Evolutionary conservation across 2,329 filamentous ascomycete genomes (phyloP), one percentile per base, ranked within the genome.

Genomic region (Ceratocystis cubensis): DNA sequence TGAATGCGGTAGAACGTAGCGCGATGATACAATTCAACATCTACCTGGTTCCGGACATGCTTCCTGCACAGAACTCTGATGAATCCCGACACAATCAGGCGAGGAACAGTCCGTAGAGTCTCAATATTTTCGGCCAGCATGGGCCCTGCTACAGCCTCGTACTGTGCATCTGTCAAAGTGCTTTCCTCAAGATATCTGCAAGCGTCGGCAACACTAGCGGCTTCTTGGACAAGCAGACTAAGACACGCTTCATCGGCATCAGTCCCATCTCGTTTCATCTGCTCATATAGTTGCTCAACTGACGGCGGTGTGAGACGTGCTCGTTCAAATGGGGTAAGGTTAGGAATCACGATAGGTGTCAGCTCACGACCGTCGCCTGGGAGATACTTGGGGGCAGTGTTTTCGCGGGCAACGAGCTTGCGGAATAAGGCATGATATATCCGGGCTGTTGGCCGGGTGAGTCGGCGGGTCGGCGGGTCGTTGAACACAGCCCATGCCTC

Each of bases 271-370:
- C 71, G 72, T 13, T 76, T 72, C 83, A 91, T 88, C 53, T 79
- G 76, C 10, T 78, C 72, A 67, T 87, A 88, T 3, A 92, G 76
- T 63, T 82, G 77, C 3, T 79, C 74, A 10, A 85, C 75, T 1
- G 77, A 80, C 1, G 88, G 88, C 0, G 87, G 83, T 15, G 79
- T 76, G 56, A 84, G 76, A n/a, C 83, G 79, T 48, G 84, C 80
- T 70, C 83, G 83, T 67, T 88, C 87, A 65, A 85, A 83, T n/a
- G 85, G 81, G 67, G 79, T 88, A 71, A 79, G 80, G 73, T 80
- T 88, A 73, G 77, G 75, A 13, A 68, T 65, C 28, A 59, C 63
- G n/a, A 68, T 67, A n/a, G 67, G 64, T 6, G 67, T 66, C 6
- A 53, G 37, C 45, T 72, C 70, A 25, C 71, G 68, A 30, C 66